Base-by-base conservation (phyloP, 2,329 filamentous ascomycete genomes). In the Claviceps sp. region DNA sequence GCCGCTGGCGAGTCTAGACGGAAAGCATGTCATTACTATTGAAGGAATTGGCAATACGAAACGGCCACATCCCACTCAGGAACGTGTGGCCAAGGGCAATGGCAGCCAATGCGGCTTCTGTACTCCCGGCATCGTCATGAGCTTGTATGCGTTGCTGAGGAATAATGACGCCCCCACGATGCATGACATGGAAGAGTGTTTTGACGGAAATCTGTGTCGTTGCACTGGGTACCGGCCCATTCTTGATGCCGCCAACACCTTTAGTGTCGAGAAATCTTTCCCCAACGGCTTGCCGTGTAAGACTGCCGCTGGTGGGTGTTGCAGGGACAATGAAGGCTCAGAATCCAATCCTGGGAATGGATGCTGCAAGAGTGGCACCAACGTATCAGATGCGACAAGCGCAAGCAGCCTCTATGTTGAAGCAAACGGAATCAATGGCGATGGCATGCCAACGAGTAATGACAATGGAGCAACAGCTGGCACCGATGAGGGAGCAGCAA, bases 61-160 rank as follows among this genome's bases (percentile, higher is more conserved):
- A 66, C 81, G 77, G 43, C 93, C 93, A 5, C 93, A 98, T 71
- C 87, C 91, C 2, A 75, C 85, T 3, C 93, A 97, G 65, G 89
- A 97, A 70, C 80, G 93, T 47, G 86, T 98, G 60, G 91, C 93
- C 17, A 87, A 87, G 68, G 81, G 85, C 37, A 93, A 95, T 70
- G 93, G 93, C 48, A 95, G 88, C 59, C 91, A 98, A 67, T 98
- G 78, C 54, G 78, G 90, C 1, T 98, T 98, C 70, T 98, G 93
- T 64, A 97, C 93, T 0, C 93, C 93, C 4, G 93, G 93, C 2
- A 97, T 98, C 61, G 90, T 97, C 56, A 97, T 97, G 87, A 96
- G 90, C 65, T 69, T 97, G 52, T 98, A 98, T 67, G 93, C 93
- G 5, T 75, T 97, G 45, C 74, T 98, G 37, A 80, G 93, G 54